These are phyloP conservation scores for Choanephora cucurbitarum DNA, from an alignment of 371 early-diverging fungal species.

Conservation along the genomic window DNA sequence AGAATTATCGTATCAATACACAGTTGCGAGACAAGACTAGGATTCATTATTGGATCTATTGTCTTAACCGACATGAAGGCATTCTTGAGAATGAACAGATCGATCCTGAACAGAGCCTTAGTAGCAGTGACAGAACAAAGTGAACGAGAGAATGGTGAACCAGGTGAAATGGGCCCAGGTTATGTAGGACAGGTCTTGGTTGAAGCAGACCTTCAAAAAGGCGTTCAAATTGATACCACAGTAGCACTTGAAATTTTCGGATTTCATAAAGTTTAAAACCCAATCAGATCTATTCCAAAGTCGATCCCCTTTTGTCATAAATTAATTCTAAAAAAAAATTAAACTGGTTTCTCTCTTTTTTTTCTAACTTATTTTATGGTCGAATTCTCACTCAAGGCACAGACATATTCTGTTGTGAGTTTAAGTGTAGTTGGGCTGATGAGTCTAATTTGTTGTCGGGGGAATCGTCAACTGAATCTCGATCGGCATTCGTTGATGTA, in stretches of 20 bases:
- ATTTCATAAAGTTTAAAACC: conserved; percentile 24
- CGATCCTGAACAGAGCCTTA: conserved; percentile 40
- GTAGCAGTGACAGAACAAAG: conserved; percentile 41
- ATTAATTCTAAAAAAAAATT: too few species aligned
- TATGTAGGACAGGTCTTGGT: conserved; percentile 37
- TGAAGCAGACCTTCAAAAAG: conserved; percentile 12
- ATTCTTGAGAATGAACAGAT: conserved; percentile 24
- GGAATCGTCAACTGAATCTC: too few species aligned
- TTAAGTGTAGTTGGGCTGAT: conserved; percentile 7
- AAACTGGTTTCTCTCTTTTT: too few species aligned
- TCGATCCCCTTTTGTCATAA: too few species aligned
- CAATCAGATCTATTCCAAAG: too few species aligned
- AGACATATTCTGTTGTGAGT: conserved; percentile 3
- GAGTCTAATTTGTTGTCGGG: too few species aligned
- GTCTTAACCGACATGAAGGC: conserved; percentile 39
- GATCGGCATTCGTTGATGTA: not conserved
- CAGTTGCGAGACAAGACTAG: conserved; percentile 32
- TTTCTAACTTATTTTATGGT: too few species aligned
- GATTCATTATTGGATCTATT: conserved; percentile 47
- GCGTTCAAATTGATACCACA: conserved; percentile 28
- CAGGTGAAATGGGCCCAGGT: conserved; percentile 24
- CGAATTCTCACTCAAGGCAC: conserved; percentile 1
- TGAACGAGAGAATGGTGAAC: conserved; percentile 22
- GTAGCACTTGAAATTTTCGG: conserved; percentile 40
- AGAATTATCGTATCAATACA: too few species aligned